Evolutionary conservation across 768 basidiomycete species (phyloP).

Genomic region (Crepidotus variabilis): DNA sequence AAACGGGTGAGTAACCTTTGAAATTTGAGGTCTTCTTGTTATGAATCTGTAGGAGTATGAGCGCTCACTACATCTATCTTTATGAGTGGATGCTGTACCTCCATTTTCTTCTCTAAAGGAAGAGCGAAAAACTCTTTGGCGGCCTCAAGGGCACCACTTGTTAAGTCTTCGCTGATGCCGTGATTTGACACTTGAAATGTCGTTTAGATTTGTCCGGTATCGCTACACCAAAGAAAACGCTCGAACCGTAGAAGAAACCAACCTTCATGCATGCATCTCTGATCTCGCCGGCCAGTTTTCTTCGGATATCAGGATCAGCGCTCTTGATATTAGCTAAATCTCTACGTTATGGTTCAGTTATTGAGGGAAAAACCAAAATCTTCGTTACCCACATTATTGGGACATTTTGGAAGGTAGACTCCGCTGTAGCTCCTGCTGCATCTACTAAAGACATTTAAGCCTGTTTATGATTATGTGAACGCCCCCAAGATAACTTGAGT

Average conservation of each 20-base stretch:
- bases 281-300: constrained; percentile 51
- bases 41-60: constrained; percentile 46
- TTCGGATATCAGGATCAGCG: constrained; percentile 33
- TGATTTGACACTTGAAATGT: constrained; percentile 65
- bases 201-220: neutral
- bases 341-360: constrained; percentile 20
- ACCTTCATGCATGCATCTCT: constrained; percentile 76
- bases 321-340: constrained; percentile 39
- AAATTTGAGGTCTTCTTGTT: constrained; percentile 66
- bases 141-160: constrained; percentile 40
- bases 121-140: constrained; percentile 68
- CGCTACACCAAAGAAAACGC: neutral
- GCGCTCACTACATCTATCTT: too few relatives aligned
- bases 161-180: constrained; percentile 53
- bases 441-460: constrained; percentile 18
- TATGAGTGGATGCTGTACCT: too few relatives aligned
- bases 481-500: neutral
- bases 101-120: constrained; percentile 59
- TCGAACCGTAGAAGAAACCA: constrained; percentile 80
- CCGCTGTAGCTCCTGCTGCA: constrained; percentile 30
- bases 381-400: constrained; percentile 33
- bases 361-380: neutral
- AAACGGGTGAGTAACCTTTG: constrained; percentile 70
- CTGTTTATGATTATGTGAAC: neutral
- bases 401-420: constrained; percentile 42